phyloP scores from a whole-genome alignment of 1,284 basidiomycete species.

The Tilletia setariae region DNA sequence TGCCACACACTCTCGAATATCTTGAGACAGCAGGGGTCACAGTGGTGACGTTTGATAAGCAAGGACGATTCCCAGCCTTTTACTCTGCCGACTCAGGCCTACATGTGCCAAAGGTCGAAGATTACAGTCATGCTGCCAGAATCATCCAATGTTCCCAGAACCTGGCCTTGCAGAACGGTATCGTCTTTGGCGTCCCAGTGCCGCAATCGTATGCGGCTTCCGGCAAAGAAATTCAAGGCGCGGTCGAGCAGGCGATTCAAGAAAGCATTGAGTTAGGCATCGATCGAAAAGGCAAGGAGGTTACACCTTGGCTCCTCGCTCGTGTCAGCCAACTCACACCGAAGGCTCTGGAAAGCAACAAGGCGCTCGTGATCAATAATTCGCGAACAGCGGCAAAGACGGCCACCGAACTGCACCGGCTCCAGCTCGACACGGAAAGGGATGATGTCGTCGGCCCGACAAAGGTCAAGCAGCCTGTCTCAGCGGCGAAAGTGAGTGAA shows the following conservation, averaged over 20 bases:
- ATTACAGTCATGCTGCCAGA: constrained; percentile 28
- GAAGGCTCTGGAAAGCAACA: constrained; percentile 65
- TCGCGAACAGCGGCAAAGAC: constrained; percentile 78
- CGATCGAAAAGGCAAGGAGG: constrained; percentile 79
- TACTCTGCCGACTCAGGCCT: constrained; percentile 80
- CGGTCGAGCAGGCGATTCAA: constrained; percentile 77
- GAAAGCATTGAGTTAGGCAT: constrained; percentile 82
- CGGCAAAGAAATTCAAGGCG: constrained; percentile 70
- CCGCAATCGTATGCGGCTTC: constrained; percentile 70
- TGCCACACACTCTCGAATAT: constrained; percentile 86
- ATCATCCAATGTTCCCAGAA: constrained; percentile 68
- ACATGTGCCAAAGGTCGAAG: constrained; percentile 60
- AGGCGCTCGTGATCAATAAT: constrained; percentile 89
- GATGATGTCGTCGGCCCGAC: background rate
- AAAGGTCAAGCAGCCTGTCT: background rate
- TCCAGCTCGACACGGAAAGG: constrained; percentile 50
- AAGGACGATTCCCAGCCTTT: constrained; percentile 81
- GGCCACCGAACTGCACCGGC: constrained; percentile 70
- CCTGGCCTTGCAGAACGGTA: constrained; percentile 38
- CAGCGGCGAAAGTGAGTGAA: background rate
- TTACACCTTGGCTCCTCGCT: constrained; percentile 88
- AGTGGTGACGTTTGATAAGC: constrained; percentile 73
- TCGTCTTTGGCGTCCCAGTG: constrained; percentile 83
- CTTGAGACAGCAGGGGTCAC: constrained; percentile 95
- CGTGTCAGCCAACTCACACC: constrained; percentile 78